A percentile compares a stretch with the other conserved stretches of the same genome.
Conservation (phyloP, 495 filamentous ascomycete genomes). For the Bacidia gigantensis region DNA sequence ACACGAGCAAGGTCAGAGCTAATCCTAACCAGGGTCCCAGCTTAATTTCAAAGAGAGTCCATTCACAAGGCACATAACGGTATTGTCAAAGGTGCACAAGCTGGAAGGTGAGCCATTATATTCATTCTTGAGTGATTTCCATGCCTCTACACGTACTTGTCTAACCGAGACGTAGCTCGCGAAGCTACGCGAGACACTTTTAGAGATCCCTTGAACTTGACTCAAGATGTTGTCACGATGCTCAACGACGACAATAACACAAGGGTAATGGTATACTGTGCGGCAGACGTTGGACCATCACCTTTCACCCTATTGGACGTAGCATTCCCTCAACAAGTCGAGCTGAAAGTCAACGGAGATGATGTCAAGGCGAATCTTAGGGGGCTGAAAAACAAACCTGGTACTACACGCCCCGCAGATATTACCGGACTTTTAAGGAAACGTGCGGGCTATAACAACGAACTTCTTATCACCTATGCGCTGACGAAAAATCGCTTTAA, state of each 20-base stretch:
- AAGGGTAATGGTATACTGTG: conserved; percentile 72
- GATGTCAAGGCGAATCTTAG: conserved; percentile 81
- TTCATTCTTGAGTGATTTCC: conserved; percentile 6
- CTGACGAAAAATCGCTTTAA: conserved; percentile 82
- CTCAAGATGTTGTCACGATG: conserved; percentile 31
- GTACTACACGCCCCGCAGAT: conserved; percentile 83
- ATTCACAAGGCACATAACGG: background rate
- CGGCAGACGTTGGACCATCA: conserved; percentile 36
- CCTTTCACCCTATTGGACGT: conserved; percentile 54
- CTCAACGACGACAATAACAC: conserved; percentile 39
- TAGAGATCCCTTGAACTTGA: conserved; percentile 40
- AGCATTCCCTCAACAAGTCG: conserved; percentile 79
- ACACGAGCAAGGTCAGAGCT: background rate
- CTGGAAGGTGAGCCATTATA: background rate
- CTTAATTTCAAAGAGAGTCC: background rate
- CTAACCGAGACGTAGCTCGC: conserved; percentile 24
- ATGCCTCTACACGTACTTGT: background rate
- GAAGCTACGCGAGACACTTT: conserved; percentile 40
- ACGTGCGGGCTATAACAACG: conserved; percentile 55
- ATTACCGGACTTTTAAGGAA: conserved; percentile 66
- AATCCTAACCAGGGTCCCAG: background rate
- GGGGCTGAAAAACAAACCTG: conserved; percentile 88
- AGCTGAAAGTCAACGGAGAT: conserved; percentile 77
- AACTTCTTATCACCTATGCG: conserved; percentile 77
- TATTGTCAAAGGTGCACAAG: background rate